Base-by-base conservation (phyloP, 2,329 filamentous ascomycete species). In the Cercospora sp. region DNA sequence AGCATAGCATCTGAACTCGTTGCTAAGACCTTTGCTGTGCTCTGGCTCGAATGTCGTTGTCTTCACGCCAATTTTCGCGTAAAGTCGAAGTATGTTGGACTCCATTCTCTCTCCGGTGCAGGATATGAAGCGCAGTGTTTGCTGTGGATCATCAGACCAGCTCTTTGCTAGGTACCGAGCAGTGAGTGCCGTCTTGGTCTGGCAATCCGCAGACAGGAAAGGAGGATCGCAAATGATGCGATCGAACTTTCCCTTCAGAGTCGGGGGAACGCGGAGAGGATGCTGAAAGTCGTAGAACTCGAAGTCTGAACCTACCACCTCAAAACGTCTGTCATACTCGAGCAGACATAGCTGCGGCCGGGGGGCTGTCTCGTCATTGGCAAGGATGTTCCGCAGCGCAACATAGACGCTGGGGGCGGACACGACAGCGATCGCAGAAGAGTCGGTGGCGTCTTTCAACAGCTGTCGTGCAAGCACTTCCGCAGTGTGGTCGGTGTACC, bases 81-180 rank as follows among this genome's bases (percentile, higher is more conserved):
- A 94, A n/a, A 94, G 81, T 77, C 87, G 90, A 64, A 79, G 71
- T 16, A 93, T 84, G 13, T 93, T 81, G 1, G 76, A 70, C 68
- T 87, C 85, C 90, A 94, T 91, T 58, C 91, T 85, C 80, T 94
- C 91, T 66, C 92, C 92, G 0, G 92, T 95, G 79, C 89, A 92
- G 30, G 91, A 82, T 62, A 94, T 86, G 63, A 93, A 75, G 24
- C 73, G 76, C 10, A 80, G 70, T 6, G 70, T 72, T 24, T 66
- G 61, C 28, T 49, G 24, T 40, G 34, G 45, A 32, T 65, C 61
- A 26, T 63, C 40, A 12, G 67, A 74, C 81, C 82, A 85, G 9
- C 74, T 78, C 57, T 86, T 89, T 28, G 88, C 83, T 55, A 94
- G 83, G 89, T 89, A 94, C n/a, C 89, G 86, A 18, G 89, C 87